Conservation (phyloP, 73 alveolate genomes). For the Paramecium tetraurelia region DNA sequence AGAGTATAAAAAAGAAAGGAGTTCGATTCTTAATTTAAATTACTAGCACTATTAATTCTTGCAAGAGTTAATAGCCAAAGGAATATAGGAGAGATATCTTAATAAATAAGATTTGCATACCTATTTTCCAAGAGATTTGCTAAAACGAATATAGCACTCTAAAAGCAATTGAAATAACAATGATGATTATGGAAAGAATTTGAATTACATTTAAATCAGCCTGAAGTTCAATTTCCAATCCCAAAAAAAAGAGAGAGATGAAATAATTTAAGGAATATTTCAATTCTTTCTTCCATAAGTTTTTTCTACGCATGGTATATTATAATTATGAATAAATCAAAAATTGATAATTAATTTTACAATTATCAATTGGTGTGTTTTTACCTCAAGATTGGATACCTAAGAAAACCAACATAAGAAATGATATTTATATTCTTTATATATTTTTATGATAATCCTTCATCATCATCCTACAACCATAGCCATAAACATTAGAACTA, state of each 20-base stretch:
- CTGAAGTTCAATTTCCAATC: not conserved
- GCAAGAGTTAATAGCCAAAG: constrained; percentile 1
- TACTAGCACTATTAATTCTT: not conserved
- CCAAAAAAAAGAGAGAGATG: not conserved
- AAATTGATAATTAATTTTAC: not conserved
- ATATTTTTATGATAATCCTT: not conserved
- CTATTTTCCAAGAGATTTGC: not conserved
- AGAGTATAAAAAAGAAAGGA: not conserved
- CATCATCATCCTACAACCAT: not conserved
- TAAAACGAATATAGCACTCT: not conserved
- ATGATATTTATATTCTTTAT: not conserved
- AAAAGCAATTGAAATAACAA: not conserved
- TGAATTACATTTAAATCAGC: not conserved
- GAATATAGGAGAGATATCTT: not conserved
- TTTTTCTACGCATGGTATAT: not conserved
- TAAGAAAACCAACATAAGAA: not conserved
- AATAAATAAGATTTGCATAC: not conserved
- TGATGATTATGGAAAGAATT: not conserved
- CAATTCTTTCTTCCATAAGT: not conserved
- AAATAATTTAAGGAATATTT: not conserved
- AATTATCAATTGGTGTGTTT: not conserved
- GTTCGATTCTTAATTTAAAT: not conserved
- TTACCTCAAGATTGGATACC: not conserved
- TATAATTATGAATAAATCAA: not conserved
- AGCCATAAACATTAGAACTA: not conserved